These are phyloP conservation scores for Bombardia bombarda DNA, from an alignment of 495 filamentous ascomycete genomes.

Conservation along the genomic window DNA sequence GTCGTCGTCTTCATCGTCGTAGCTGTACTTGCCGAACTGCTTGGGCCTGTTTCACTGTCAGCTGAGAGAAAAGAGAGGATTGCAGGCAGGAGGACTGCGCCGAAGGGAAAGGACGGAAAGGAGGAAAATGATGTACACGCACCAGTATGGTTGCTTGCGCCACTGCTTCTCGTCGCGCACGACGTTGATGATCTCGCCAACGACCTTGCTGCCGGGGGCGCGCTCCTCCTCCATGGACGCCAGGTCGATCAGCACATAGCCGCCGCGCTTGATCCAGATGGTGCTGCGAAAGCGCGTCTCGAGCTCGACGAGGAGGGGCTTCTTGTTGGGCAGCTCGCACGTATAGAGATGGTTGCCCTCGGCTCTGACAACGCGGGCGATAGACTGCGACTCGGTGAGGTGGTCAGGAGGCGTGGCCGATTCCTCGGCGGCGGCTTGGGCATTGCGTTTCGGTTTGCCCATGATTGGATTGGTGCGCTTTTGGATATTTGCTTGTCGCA, in stretches of 20 bases:
- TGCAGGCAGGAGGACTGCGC: too few species aligned
- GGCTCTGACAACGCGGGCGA: slow-evolving; percentile 69
- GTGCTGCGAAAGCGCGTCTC: slow-evolving; percentile 75
- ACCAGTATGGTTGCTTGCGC: slow-evolving; percentile 91
- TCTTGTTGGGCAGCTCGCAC: slow-evolving; percentile 51
- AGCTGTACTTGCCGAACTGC: slow-evolving; percentile 61
- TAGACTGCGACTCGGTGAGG: slow-evolving; percentile 54
- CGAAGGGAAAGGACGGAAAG: background rate
- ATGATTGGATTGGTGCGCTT: slow-evolving; percentile 30
- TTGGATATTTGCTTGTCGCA: background rate
- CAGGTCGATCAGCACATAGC: slow-evolving; percentile 78
- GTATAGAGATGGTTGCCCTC: slow-evolving; percentile 84
- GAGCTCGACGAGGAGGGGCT: slow-evolving; percentile 66
- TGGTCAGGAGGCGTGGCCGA: slow-evolving; percentile 65
- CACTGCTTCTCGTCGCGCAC: slow-evolving; percentile 86
- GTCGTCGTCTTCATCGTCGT: slow-evolving; percentile 58
- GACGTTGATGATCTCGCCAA: slow-evolving; percentile 87
- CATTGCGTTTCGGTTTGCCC: slow-evolving; percentile 65
- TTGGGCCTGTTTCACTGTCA: slow-evolving; percentile 73
- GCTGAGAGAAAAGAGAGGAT: too few species aligned
- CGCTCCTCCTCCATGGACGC: slow-evolving; percentile 52
- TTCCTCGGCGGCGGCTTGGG: slow-evolving; percentile 65
- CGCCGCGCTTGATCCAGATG: slow-evolving; percentile 82
- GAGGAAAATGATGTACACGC: too few species aligned
- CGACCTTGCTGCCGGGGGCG: slow-evolving; percentile 67